Evolutionary conservation across 2,329 filamentous ascomycete genomes (phyloP), one percentile per base, ranked within the genome.

Genomic region (Cercospora zeae-maydis): DNA sequence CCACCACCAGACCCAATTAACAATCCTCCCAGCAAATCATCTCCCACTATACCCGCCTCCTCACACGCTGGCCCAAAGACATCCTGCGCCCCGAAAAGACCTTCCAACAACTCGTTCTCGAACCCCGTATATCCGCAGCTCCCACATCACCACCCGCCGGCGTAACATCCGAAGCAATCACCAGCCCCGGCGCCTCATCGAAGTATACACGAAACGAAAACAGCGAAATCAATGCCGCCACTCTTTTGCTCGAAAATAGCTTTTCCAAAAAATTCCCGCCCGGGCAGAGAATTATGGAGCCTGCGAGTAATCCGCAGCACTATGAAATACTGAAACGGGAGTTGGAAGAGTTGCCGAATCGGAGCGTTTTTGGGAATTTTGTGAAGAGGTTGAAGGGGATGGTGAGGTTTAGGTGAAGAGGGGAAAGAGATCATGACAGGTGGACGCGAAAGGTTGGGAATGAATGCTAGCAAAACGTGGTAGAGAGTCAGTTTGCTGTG

Each of bases 181-280:
- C 57, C 24, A 33, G 31, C n/a, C 19, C 34, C 33, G 16, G 30
- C 1, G 21, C 27, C 19, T 6, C 31, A 10, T 37, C 57, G 4
- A 51, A 31, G n/a, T 59, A 59, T 14, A n/a, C 14, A 16, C 62
- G 66, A 39, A 52, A 69, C 51, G 81, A 83, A 64, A 69, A 77
- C 33, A 73, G 73, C 33, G 79, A 84, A 68, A 74, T 86, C 59
- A 87, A 86, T 68, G 84, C 84, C 4, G 79, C 88, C 1, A 85
- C 84, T 65, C 80, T 83, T 2, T 75, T 88, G n/a, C 76, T 88
- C 2, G 84, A 86, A 67, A 80, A 88, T 70, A 76, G 83, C 54
- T 87, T 86, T 69, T 76, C 74, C 52, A 82, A 80, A 57, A 69
- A 79, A 69, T 84, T 81, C 64, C 82, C 82, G 2, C 66, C 84